Percentiles rank a stretch among this genome's conserved stretches.
Evolutionary conservation across 768 basidiomycete species (phyloP).

Genomic region (Rhizopogon vinicolor): DNA sequence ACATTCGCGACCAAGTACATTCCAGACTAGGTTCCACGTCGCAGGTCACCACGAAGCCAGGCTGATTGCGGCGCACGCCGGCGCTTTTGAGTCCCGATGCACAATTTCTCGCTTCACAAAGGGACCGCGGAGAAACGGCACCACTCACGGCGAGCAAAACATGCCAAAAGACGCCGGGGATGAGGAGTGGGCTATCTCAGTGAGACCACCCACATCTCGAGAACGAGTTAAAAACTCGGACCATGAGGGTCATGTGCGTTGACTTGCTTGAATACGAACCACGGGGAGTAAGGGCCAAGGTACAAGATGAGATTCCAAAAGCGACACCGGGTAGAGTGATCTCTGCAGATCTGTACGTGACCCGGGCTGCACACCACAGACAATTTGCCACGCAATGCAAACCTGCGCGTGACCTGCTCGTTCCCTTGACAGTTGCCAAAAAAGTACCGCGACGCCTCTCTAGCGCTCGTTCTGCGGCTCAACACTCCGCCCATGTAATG

Average conservation of each 20-base stretch:
- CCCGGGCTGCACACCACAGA: conserved; percentile 16
- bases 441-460: conserved; percentile 48
- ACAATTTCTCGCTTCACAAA: conserved; percentile 13
- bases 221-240: conserved; percentile 42
- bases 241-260: conserved; percentile 36
- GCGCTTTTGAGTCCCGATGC: conserved; percentile 46
- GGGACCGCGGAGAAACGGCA: conserved; percentile 19
- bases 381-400: conserved; percentile 5
- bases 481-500: conserved; percentile 16
- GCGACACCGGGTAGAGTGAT: conserved; percentile 28
- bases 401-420: conserved; percentile 41
- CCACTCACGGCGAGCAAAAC: conserved; percentile 51
- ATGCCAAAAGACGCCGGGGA: conserved; percentile 50
- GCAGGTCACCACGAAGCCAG: conserved; percentile 43
- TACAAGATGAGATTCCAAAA: conserved; percentile 6
- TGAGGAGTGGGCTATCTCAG: conserved; percentile 21
- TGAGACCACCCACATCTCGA: conserved; percentile 15
- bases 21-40: conserved; percentile 17
- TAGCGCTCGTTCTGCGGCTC: conserved; percentile 20
- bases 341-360: conserved; percentile 29
- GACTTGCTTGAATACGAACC: conserved; percentile 25
- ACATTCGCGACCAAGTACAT: conserved; percentile 18
- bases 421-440: conserved; percentile 16
- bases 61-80: conserved; percentile 44
- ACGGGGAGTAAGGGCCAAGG: conserved; percentile 10